phyloP scores from a whole-genome alignment of 2,329 filamentous ascomycete genomes.

The Diaporthe citri region DNA sequence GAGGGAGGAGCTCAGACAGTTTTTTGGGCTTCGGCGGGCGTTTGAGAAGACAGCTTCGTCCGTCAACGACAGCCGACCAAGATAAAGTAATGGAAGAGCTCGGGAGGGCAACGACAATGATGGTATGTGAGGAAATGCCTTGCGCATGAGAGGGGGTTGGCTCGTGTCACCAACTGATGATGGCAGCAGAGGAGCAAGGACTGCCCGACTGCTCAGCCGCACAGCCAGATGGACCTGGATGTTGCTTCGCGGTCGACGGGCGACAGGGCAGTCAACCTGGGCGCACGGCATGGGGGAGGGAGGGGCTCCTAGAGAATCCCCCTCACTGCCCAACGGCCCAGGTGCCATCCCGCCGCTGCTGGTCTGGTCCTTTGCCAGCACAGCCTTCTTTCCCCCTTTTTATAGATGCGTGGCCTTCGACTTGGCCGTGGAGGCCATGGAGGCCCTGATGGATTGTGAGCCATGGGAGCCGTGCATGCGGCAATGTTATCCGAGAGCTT shows the following conservation, averaged over 20 bases:
- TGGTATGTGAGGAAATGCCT: slow-evolving; percentile 14
- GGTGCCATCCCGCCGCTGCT: slow-evolving; percentile 9
- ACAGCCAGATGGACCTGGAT: neutral
- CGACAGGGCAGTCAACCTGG: slow-evolving; percentile 8
- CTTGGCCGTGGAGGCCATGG: slow-evolving; percentile 20
- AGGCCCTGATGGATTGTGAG: slow-evolving; percentile 13
- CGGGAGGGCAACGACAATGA: slow-evolving; percentile 6
- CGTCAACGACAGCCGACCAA: neutral
- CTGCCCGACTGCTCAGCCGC: slow-evolving; percentile 24
- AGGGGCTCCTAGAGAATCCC: slow-evolving; percentile 11
- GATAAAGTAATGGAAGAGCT: neutral
- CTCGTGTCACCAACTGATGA: slow-evolving; percentile 20
- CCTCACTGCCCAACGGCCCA: slow-evolving; percentile 10
- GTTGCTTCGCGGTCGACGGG: slow-evolving; percentile 22
- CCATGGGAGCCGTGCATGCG: slow-evolving; percentile 1
- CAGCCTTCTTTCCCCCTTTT: slow-evolving; percentile 25
- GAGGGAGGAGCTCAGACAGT: slow-evolving; percentile 24
- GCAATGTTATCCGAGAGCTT: slow-evolving; percentile 6
- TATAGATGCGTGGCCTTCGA: slow-evolving; percentile 16
- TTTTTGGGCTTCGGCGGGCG: neutral
- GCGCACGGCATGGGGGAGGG: slow-evolving; percentile 9
- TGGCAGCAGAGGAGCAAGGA: slow-evolving; percentile 18
- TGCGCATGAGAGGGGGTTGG: slow-evolving; percentile 18
- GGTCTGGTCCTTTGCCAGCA: slow-evolving; percentile 25
- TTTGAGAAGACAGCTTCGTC: slow-evolving; percentile 9